Base-by-base conservation (phyloP, 305 asterid species). In the Euphrasia arctica region DNA sequence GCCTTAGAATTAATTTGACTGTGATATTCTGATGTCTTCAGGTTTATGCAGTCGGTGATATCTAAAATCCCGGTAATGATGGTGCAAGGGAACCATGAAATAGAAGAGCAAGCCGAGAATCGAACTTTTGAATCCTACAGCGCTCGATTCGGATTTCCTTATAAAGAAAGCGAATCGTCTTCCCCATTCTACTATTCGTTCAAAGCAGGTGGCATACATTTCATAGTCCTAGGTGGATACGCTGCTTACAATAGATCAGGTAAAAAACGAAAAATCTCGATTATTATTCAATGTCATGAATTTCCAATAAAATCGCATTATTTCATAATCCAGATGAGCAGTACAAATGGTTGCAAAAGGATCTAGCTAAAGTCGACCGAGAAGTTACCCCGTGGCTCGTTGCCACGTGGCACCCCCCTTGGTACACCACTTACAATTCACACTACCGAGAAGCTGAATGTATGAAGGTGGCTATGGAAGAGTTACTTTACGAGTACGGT, bases 401-500 rank as follows among this genome's bases (percentile, higher is more conserved):
- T 31, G 95, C 89, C 15, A 74, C 90, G 0, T 89, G 97, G 98
- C 98, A 92, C 73, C 90, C 98, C 2, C 98, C 98, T 9, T 92
- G 98, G 98, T 92, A 92, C 78, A 68, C 90, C 67, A 80, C 91
- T 36, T 92, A 85, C 83, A 77, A 62, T 14, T 81, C 98, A 34
- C 98, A 92, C 78, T 92, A 92, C 71, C 65, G 97, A 70, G 98
- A 92, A 85, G 92, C 87, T 51, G 98, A 92, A 70, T 92, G 98
- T 39, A 92, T 92, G 98, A 92, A 72, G 78, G 88, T 80, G 18
- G 80, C 88, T 8, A 80, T 92, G 98, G 98, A 92, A 68, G 97
- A 81, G 62, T 54, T 84, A 63, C 76, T 92, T n/a, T 89, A 92
- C 75, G 72, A 79, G 47, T 77, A 83, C 67, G 80, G 90, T 6